Conservation (phyloP, 768 basidiomycete species). For the Artomyces pyxidatus region DNA sequence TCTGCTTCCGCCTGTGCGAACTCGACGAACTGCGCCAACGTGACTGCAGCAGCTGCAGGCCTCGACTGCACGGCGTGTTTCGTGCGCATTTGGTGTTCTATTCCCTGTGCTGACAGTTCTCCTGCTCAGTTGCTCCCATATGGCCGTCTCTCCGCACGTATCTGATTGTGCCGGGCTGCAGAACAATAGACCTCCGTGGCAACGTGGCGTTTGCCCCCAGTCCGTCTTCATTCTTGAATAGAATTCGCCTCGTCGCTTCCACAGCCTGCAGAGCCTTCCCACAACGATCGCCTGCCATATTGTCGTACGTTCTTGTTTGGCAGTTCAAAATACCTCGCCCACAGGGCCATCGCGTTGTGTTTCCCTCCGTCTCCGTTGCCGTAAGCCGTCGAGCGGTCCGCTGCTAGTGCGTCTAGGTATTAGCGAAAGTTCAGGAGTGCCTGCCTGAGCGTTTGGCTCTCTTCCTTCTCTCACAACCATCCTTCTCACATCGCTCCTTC, state of each 20-base stretch:
- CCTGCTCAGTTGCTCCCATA: conserved; percentile 8
- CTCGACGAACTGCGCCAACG: too few species aligned
- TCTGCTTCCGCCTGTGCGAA: conserved; percentile 14
- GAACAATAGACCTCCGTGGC: conserved; percentile 12
- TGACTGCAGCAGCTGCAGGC: too few species aligned
- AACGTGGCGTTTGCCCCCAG: conserved; percentile 1
- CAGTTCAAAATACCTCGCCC: neutral
- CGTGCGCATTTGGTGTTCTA: neutral
- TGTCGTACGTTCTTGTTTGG: too few species aligned
- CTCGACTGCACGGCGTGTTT: conserved; percentile 22
- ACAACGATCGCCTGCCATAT: neutral
- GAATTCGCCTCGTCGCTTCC: neutral
- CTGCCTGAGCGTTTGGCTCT: neutral
- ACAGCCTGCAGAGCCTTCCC: neutral
- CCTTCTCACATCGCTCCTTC: conserved; percentile 8
- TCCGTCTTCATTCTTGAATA: conserved; percentile 2
- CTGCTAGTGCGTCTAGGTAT: conserved; percentile 12
- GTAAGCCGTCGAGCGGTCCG: conserved; percentile 13
- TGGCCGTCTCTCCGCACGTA: neutral
- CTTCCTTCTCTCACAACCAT: neutral
- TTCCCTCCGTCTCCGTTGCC: conserved; percentile 11
- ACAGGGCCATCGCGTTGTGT: neutral
- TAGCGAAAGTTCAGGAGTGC: neutral
- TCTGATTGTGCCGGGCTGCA: conserved; percentile 10
- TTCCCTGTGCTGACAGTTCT: conserved; percentile 14